Conservation (phyloP, 495 filamentous ascomycete species). For the Tuber microsphaerosporum region DNA sequence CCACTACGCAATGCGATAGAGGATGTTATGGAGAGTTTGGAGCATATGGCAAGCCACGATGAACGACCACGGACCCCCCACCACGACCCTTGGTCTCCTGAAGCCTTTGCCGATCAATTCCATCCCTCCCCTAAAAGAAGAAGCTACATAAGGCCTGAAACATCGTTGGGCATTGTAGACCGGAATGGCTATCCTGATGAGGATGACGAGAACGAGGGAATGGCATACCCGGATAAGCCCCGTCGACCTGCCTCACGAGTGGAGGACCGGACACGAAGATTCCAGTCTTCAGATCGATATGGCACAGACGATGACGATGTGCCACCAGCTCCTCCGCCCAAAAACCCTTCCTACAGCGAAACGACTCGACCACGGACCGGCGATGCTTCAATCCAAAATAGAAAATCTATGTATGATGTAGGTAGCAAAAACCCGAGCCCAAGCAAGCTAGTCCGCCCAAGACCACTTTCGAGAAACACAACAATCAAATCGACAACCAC, state of each 20-base stretch:
- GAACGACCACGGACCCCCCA: conserved; percentile 51
- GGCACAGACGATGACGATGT: conserved; percentile 50
- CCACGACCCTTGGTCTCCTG: conserved; percentile 82
- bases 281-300: conserved; percentile 47
- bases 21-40: conserved; percentile 91
- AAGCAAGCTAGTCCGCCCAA: conserved; percentile 35
- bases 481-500: conserved; percentile 36
- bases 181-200: conserved; percentile 53
- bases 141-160: conserved; percentile 54
- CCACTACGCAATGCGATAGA: conserved; percentile 92
- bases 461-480: conserved; percentile 37
- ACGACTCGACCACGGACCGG: conserved; percentile 48
- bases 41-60: conserved; percentile 65
- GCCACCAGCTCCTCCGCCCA: conserved; percentile 58
- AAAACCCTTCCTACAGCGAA: conserved; percentile 44
- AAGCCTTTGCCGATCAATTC: conserved; percentile 67
- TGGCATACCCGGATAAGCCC: conserved; percentile 37
- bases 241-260: conserved; percentile 60
- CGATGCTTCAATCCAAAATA: conserved; percentile 43
- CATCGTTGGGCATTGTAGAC: conserved; percentile 61
- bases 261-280: conserved; percentile 68
- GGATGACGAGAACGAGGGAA: conserved; percentile 42
- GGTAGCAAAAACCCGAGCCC: conserved; percentile 29
- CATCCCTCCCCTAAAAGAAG: conserved; percentile 45
- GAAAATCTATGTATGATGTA: conserved; percentile 84